Conservation (phyloP, 2,329 filamentous ascomycete species). For the Penicillium nordicum region DNA sequence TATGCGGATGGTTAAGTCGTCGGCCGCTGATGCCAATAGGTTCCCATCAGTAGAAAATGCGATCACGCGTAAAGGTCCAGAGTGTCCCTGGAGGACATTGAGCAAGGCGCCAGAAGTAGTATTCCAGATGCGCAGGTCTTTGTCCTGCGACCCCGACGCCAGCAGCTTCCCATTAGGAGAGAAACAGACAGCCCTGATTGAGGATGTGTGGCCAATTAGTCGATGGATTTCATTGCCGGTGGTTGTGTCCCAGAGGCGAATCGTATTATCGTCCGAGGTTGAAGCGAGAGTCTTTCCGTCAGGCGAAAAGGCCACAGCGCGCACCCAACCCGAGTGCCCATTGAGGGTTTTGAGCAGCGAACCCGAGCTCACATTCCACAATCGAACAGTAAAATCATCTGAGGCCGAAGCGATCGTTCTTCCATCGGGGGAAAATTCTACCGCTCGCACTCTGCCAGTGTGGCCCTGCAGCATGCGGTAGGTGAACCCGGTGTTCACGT, state of each 20-base stretch:
- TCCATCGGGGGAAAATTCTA: conserved; percentile 8
- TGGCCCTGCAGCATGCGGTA: conserved; percentile 9
- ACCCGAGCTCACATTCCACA: conserved; percentile 6
- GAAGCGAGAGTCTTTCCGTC: conserved; percentile 7
- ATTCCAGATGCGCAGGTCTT: conserved; percentile 8
- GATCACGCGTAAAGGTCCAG: conserved; percentile 1
- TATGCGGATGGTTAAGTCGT: conserved; percentile 7
- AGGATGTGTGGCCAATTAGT: neutral
- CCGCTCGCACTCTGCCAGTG: conserved; percentile 7
- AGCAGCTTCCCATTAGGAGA: conserved; percentile 4
- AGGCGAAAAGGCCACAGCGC: conserved; percentile 6
- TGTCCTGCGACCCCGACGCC: conserved; percentile 5
- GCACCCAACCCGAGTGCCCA: conserved; percentile 8
- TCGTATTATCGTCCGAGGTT: conserved; percentile 4
- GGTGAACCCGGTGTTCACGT: conserved; percentile 9
- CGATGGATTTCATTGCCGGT: neutral
- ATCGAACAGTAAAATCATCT: conserved; percentile 5
- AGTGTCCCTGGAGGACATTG: conserved; percentile 2
- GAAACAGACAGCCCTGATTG: conserved; percentile 5
- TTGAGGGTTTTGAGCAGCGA: neutral
- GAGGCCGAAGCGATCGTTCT: conserved; percentile 6
- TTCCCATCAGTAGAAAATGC: conserved; percentile 3
- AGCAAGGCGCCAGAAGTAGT: conserved; percentile 2
- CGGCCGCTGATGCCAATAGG: conserved; percentile 4
- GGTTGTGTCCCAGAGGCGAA: conserved; percentile 4